These are phyloP conservation scores for Seiridium unicorne DNA, from an alignment of 2,329 filamentous ascomycete species.

Conservation along the genomic window DNA sequence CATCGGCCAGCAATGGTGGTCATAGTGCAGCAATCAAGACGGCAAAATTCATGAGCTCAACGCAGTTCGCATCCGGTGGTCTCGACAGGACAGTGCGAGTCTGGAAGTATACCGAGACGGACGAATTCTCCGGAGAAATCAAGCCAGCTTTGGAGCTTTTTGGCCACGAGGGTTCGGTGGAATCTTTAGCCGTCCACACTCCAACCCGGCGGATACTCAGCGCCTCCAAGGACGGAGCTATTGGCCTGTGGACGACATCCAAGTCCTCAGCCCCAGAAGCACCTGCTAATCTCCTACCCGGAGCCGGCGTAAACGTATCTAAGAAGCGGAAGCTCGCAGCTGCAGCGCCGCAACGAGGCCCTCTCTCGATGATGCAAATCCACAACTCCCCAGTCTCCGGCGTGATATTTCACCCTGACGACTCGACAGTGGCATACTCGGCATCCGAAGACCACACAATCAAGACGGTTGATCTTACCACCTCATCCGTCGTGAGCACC, in stretches of 20 bases:
- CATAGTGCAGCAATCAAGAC: conserved; percentile 77
- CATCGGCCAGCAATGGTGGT: conserved; percentile 63
- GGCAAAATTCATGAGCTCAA: conserved; percentile 78
- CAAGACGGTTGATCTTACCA: conserved; percentile 87
- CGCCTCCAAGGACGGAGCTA: conserved; percentile 75
- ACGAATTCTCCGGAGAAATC: conserved; percentile 59
- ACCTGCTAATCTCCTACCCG: conserved; percentile 66
- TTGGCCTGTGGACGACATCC: conserved; percentile 87
- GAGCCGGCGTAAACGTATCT: conserved; percentile 56
- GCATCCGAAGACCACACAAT: conserved; percentile 88
- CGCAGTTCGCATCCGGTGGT: conserved; percentile 77
- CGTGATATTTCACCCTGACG: conserved; percentile 79
- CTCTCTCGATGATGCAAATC: conserved; percentile 69
- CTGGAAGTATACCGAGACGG: conserved; percentile 80
- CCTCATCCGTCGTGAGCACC: conserved; percentile 73
- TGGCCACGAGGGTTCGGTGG: conserved; percentile 74
- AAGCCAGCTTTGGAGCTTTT: conserved; percentile 78
- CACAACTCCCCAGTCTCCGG: conserved; percentile 76
- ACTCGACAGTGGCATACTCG: conserved; percentile 87
- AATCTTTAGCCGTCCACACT: conserved; percentile 71
- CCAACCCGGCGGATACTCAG: conserved; percentile 78
- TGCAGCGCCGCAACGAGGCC: conserved; percentile 69
- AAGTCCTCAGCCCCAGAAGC: conserved; percentile 75
- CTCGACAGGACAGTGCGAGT: conserved; percentile 83
- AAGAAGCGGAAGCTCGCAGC: conserved; percentile 73